Conservation (phyloP, 257 asterid genomes). For the Salvia splendens region DNA sequence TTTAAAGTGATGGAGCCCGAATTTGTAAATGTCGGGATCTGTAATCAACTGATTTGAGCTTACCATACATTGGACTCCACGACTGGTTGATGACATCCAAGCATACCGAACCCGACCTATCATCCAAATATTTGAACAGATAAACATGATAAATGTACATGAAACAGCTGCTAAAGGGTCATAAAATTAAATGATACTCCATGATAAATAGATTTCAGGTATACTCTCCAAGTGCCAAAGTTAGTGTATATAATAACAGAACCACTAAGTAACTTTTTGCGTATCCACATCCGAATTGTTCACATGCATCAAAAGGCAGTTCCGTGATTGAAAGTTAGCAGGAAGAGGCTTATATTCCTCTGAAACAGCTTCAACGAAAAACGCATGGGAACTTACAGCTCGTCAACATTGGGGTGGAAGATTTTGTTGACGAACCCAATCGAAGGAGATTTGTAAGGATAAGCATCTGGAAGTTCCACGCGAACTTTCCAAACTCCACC, state of each 20-base stretch:
- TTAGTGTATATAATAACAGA: background rate
- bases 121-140: constrained; percentile 24
- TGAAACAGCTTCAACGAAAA: background rate
- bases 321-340: background rate
- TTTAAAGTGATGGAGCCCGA: background rate
- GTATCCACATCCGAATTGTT: background rate
- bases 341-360: background rate
- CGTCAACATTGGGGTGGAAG: constrained; percentile 95
- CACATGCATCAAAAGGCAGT: background rate
- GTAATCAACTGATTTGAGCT: constrained; percentile 23
- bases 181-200: background rate
- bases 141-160: constrained; percentile 4
- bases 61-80: constrained; percentile 98
- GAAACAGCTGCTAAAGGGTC: background rate
- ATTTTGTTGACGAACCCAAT: constrained; percentile 89
- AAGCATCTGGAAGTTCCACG: constrained; percentile 90
- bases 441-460: constrained; percentile 95
- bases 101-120: constrained; percentile 90
- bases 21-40: background rate
- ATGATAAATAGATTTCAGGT: background rate
- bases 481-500: constrained; percentile 94
- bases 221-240: background rate
- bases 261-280: background rate
- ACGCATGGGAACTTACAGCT: constrained; percentile 55
- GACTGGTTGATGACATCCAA: constrained; percentile 94